Percentiles rank a stretch among this genome's conserved stretches.
These are phyloP conservation scores for Alnus glutinosa DNA, from an alignment of 306 rosid species.

Conservation along the genomic window DNA sequence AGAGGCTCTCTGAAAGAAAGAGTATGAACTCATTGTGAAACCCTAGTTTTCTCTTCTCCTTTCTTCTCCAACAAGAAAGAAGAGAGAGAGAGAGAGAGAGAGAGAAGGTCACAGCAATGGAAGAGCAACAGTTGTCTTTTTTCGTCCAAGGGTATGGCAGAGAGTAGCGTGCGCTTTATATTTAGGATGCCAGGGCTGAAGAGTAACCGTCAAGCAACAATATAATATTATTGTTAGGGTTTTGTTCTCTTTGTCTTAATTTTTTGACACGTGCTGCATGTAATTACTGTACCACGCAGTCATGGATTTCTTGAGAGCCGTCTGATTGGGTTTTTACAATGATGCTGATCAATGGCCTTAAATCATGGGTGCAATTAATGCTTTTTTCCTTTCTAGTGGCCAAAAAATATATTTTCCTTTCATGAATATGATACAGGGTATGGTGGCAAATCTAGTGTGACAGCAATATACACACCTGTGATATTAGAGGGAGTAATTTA, in stretches of 20 bases:
- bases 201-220: neutral
- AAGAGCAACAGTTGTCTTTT: neutral
- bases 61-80: conserved; percentile 8
- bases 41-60: neutral
- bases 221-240: neutral
- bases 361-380: too few relatives aligned
- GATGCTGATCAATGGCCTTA: neutral
- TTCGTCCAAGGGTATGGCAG: neutral
- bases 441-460: too few relatives aligned
- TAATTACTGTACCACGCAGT: neutral
- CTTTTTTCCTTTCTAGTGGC: too few relatives aligned
- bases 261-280: neutral
- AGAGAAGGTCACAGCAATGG: neutral
- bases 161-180: neutral
- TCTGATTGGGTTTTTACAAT: neutral
- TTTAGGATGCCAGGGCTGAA: neutral
- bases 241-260: neutral
- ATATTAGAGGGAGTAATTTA: neutral
- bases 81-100: conserved; percentile 18
- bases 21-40: conserved; percentile 42
- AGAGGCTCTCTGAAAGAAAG: conserved; percentile 46
- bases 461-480: neutral
- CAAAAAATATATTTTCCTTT: neutral
- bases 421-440: neutral
- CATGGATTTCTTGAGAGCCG: neutral